phyloP scores from a whole-genome alignment of 2,329 filamentous ascomycete genomes.

The Epichloe gansuensis region DNA sequence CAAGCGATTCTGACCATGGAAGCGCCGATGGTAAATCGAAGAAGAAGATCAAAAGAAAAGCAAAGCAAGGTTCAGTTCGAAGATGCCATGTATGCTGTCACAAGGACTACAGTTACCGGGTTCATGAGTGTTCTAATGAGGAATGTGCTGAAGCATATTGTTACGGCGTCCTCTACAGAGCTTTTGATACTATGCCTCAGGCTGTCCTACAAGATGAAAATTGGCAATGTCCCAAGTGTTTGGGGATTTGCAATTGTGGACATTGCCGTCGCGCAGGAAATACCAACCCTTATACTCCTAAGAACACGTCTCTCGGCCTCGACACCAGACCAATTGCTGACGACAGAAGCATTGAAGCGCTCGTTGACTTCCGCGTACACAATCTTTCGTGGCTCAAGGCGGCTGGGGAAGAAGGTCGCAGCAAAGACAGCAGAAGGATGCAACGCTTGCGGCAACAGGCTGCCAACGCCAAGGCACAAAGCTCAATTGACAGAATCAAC shows the following conservation, averaged over 20 bases:
- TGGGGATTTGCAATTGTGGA: constrained; percentile 76
- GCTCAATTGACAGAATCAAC: constrained; percentile 19
- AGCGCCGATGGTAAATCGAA: constrained; percentile 50
- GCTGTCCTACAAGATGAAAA: constrained; percentile 64
- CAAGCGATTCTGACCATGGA: constrained; percentile 39
- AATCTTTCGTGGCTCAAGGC: constrained; percentile 73
- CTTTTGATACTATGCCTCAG: constrained; percentile 81
- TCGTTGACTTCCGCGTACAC: constrained; percentile 83
- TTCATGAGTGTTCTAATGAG: constrained; percentile 60
- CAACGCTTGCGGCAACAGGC: constrained; percentile 42
- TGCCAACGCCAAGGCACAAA: constrained; percentile 42
- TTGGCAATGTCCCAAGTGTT: constrained; percentile 85
- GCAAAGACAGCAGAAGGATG: constrained; percentile 44
- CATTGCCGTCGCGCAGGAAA: constrained; percentile 53
- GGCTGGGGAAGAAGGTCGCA: constrained; percentile 43
- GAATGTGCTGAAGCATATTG: constrained; percentile 70
- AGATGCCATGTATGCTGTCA: constrained; percentile 75
- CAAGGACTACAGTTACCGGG: constrained; percentile 70
- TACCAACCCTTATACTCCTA: constrained; percentile 73
- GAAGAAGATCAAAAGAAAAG: constrained; percentile 43
- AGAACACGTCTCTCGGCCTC: constrained; percentile 76
- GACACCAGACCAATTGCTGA: constrained; percentile 87
- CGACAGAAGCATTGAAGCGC: constrained; percentile 73
- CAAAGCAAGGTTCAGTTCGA: constrained; percentile 40
- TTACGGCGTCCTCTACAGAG: constrained; percentile 84